Evolutionary conservation across 139 green algal genomes (phyloP), one percentile per base, ranked within the genome.

Genomic region (Tetradesmus obliquus): DNA sequence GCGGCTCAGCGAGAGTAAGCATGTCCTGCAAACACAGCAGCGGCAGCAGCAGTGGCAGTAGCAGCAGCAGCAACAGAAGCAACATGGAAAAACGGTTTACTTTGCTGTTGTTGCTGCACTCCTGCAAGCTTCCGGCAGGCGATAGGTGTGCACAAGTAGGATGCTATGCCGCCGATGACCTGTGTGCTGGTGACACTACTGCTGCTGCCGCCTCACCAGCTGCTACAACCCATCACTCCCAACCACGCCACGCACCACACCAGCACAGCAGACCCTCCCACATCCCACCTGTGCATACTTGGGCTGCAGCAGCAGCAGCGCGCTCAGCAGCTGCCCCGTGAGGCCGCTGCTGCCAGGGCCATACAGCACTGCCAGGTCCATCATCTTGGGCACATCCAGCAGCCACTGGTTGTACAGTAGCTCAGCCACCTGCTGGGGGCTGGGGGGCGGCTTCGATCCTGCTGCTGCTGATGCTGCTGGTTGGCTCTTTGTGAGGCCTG

Each of bases 341-440:
- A 98, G 93, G 5, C 86, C 22, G 2, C 66, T 60, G 90, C 97
- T 97, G 57, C 83, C 57, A 0, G 76, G 82, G 13, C 94, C 96
- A 76, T 97, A 98, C 24, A 98, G 91, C 17, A 93, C 95, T 1
- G 94, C 95, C 12, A 97, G 12, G 82, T 98, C 97, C 87, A 98
- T 84, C 5, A 98, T 91, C 72, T 96, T 96, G 3, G 97, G 96
- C 24, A 98, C 71, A 79, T 97, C 94, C 85, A 98, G 91, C 55
- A 97, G 82, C 90, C 93, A 93, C 69, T 74, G 79, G 58, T 96
- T 89, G 62, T 96, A 94, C 76, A 98, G 66, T 51, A 94, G 69
- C 1, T 82, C 54, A 58, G 91, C 92, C 71, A 94, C 93, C 55
- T 94, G 55, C 6, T 72, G 19, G 6, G 82, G 69, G 8, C 51